A percentile compares a stretch with the other conserved stretches of the same genome.
phyloP scores from a whole-genome alignment of 305 asterid genomes.

The Fraxinus dipetala region DNA sequence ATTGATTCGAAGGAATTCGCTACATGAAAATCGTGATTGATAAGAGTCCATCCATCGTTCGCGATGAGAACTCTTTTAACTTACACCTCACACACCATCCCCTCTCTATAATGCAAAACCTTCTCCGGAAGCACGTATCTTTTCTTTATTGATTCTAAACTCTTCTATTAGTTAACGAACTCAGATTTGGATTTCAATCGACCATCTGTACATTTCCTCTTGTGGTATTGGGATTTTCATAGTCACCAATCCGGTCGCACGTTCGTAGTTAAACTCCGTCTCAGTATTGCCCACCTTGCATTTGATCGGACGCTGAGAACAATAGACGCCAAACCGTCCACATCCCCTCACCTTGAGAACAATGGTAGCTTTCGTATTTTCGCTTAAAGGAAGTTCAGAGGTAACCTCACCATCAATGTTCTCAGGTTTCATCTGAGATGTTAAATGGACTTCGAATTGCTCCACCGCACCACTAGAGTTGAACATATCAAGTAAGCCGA shows the following conservation, averaged over 20 bases:
- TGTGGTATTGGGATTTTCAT: constrained; percentile 34
- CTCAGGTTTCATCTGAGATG: constrained; percentile 9
- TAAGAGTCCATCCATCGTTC: background rate
- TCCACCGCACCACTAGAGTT: constrained; percentile 46
- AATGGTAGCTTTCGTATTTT: constrained; percentile 25
- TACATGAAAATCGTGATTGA: background rate
- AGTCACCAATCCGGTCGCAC: constrained; percentile 31
- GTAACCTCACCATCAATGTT: constrained; percentile 20
- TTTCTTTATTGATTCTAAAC: background rate
- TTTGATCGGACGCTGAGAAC: constrained; percentile 36
- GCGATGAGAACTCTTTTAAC: background rate
- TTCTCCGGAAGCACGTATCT: background rate
- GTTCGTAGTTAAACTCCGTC: constrained; percentile 25
- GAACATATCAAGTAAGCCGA: constrained; percentile 46
- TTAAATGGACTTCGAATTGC: constrained; percentile 27
- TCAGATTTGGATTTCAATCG: constrained; percentile 27
- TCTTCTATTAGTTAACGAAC: background rate
- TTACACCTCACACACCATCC: background rate
- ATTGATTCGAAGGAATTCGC: background rate
- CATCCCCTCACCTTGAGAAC: constrained; percentile 36
- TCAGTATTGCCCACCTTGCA: constrained; percentile 33
- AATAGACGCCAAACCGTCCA: constrained; percentile 43
- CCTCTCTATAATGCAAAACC: background rate
- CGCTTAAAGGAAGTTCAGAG: constrained; percentile 16
- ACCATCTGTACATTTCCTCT: constrained; percentile 42